A percentile compares a stretch with the other conserved stretches of the same genome.
phyloP scores from a whole-genome alignment of 352 stramenopile species.

The Thalassiosira gravida region DNA sequence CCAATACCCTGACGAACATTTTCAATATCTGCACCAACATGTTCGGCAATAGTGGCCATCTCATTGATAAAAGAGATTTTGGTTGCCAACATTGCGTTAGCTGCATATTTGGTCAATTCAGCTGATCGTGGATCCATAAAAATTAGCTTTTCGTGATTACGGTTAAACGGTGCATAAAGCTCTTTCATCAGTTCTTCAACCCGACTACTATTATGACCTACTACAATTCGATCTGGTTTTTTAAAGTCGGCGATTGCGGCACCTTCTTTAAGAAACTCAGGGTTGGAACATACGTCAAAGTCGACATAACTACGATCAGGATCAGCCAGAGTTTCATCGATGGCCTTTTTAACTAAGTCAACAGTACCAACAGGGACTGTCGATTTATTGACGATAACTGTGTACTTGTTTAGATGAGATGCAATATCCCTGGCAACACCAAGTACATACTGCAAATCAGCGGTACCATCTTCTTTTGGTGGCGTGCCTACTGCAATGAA shows the following conservation, averaged over 20 bases:
- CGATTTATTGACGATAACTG: constrained; percentile 99
- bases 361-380: constrained; percentile 98
- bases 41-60: constrained; percentile 98
- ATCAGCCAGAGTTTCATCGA: constrained; percentile 92
- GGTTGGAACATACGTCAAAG: constrained; percentile 98
- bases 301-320: constrained; percentile 92
- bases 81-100: constrained; percentile 99
- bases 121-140: constrained; percentile 99
- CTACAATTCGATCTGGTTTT: constrained; percentile 94
- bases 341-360: no score
- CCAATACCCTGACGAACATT: constrained; percentile 97
- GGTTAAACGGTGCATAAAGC: constrained; percentile 98
- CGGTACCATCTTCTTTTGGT: constrained; percentile 95
- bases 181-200: constrained; percentile 89
- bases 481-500: constrained; percentile 99
- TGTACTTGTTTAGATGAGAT: constrained; percentile 90
- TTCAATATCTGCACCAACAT: constrained; percentile 95
- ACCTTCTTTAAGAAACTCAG: constrained; percentile 99
- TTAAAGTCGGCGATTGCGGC: constrained; percentile 96
- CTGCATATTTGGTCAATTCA: constrained; percentile 99
- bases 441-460: constrained; percentile 99
- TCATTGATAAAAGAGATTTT: constrained; percentile 99
- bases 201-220: constrained; percentile 88
- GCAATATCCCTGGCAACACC: constrained; percentile 97
- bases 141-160: constrained; percentile 95